Conservation (phyloP, 2,329 filamentous ascomycete genomes). For the Plenodomus biglobosus region DNA sequence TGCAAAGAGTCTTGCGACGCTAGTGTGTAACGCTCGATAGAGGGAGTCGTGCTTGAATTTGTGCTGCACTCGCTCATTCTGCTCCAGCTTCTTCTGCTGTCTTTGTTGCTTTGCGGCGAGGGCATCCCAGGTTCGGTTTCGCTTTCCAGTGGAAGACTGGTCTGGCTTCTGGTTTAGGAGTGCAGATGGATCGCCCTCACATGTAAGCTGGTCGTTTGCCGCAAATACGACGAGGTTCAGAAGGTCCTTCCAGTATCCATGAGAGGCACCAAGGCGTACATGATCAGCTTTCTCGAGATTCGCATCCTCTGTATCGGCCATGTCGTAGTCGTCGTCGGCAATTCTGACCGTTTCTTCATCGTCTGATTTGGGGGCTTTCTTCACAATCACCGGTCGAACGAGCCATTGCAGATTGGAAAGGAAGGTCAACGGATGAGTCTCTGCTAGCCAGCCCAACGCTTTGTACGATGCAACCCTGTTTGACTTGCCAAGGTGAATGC, state of each 20-base stretch:
- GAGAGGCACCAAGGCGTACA: conserved; percentile 49
- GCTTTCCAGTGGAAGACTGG: conserved; percentile 20
- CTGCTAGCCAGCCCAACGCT: conserved; percentile 58
- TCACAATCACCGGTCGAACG: conserved; percentile 57
- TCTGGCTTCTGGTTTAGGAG: conserved; percentile 47
- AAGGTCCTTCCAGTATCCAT: conserved; percentile 65
- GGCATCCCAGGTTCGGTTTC: conserved; percentile 23
- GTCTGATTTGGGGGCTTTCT: conserved; percentile 48
- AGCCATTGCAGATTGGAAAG: conserved; percentile 59
- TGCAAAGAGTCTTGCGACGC: conserved; percentile 59
- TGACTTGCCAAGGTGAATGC: conserved; percentile 63
- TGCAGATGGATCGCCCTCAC: conserved; percentile 42
- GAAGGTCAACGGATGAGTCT: conserved; percentile 58
- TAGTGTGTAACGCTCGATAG: conserved; percentile 57
- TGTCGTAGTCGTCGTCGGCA: conserved; percentile 41
- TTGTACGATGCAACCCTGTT: conserved; percentile 54
- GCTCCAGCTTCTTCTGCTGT: conserved; percentile 41
- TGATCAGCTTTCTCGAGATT: conserved; percentile 24
- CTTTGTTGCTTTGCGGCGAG: conserved; percentile 23
- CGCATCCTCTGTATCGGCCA: conserved; percentile 48
- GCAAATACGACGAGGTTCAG: conserved; percentile 59
- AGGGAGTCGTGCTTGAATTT: conserved; percentile 49
- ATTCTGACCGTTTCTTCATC: conserved; percentile 1
- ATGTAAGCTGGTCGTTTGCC: conserved; percentile 52
- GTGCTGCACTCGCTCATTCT: conserved; percentile 48